Evolutionary conservation across 1,284 basidiomycete genomes (phyloP), one percentile per base, ranked within the genome.

Genomic region (Trichosporon asahii): DNA sequence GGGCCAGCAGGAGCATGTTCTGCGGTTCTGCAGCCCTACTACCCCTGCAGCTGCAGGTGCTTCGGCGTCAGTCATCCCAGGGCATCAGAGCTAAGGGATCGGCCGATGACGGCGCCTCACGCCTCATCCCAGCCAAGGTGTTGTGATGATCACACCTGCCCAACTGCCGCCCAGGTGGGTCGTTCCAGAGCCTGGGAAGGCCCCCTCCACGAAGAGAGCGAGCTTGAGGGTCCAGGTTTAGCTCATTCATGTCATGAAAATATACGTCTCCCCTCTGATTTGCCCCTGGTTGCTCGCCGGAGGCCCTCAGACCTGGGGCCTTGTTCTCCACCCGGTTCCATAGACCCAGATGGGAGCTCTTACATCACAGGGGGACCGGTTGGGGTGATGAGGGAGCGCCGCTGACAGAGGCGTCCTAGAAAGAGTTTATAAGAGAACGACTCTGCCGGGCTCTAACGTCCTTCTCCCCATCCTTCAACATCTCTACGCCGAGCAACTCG

Each of bases 381-480:
- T 12, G 37, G 37, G 11, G 37, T 5, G 40, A 18, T 15, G 18
- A 18, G 15, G 15, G 18, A n/a, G 53, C 35, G 23, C 25, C 53
- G 23, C 53, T 27, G 23, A 15, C 12, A 25, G 23, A 11, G 31
- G 31, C 9, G 25, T 5, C n/a, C n/a, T n/a, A 9, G 15, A 57
- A 25, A 18, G 55, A 61, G 29, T 61, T 61, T 61, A 61, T 61
- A 61, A 61, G 29, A 61, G 57, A 61, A 61, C 29, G 11, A 18
- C 57, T 31, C 29, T 18, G 27, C 27, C 27, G 14, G 57, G 57
- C 57, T n/a, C 57, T 15, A 61, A 61, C 23, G 5, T n/a, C 29
- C 57, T 61, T 61, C 57, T 61, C 57, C 57, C 57, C 57, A 61
- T 61, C 57, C 57, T 31, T 61, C 57, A 61, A 61, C 27, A 61